A percentile compares a stretch with the other conserved stretches of the same genome.
Conservation (phyloP, 2,329 filamentous ascomycete species). For the Microdochium nivale region DNA sequence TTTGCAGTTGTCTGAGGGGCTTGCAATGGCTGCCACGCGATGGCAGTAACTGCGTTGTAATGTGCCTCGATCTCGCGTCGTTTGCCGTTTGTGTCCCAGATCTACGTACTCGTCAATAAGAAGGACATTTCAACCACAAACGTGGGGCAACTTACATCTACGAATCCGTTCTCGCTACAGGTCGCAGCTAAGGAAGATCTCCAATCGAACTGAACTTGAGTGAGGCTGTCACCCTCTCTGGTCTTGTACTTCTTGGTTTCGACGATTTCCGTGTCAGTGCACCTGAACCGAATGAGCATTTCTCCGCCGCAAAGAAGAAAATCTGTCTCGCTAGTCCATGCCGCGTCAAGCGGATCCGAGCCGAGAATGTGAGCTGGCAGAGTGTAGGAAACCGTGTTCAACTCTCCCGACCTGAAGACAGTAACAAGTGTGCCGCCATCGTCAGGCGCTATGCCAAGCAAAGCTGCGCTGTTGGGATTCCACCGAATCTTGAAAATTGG, state of each 20-base stretch:
- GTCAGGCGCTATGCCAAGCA: conserved; percentile 49
- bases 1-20: conserved; percentile 24
- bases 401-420: conserved; percentile 36
- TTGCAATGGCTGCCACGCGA: conserved; percentile 52
- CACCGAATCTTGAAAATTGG: conserved; percentile 54
- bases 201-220: conserved; percentile 47
- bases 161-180: conserved; percentile 47
- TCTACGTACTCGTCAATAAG: conserved; percentile 24
- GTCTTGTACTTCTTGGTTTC: conserved; percentile 41
- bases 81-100: conserved; percentile 47
- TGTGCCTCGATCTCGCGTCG: conserved; percentile 50
- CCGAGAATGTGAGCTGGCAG: conserved; percentile 41
- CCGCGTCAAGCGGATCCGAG: conserved; percentile 44
- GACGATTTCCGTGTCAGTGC: conserved; percentile 35
- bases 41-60: conserved; percentile 45
- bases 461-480: conserved; percentile 46
- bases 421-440: conserved; percentile 46
- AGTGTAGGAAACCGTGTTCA: conserved; percentile 36
- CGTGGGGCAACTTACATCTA: conserved; percentile 44
- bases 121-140: neutral
- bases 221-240: conserved; percentile 43
- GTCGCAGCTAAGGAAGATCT: conserved; percentile 47
- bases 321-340: conserved; percentile 50
- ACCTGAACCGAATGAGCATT: conserved; percentile 38
- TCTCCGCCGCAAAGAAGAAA: conserved; percentile 53